Evolutionary conservation across 305 asterid species (phyloP), one percentile per base, ranked within the genome.

Genomic region (Nicotiana rustica): DNA sequence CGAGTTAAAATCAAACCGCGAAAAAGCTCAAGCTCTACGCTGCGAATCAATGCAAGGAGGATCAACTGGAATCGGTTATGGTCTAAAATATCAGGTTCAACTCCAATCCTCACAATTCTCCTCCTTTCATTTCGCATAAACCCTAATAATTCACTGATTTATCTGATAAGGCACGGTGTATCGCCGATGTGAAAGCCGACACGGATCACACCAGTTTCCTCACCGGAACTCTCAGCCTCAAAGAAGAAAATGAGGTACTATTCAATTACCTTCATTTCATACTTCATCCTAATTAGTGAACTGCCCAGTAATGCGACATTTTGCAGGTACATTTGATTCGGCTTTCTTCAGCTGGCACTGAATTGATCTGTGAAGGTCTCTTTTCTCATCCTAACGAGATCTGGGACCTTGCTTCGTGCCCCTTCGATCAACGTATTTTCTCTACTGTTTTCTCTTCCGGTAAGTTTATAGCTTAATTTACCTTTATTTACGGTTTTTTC

Each of bases 371-470:
- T 73, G 98, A 96, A 89, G 99, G 98, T 68, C 89, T 96, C 83
- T 96, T 96, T 85, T 92, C 98, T 79, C 98, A 96, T 82, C 98
- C 99, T 21, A 91, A 91, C 82, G 98, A 94, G 87, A 92, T 96
- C 44, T 94, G 99, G 99, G 98, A 94, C 90, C 97, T 96, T 73
- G 94, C 94, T 55, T 93, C 98, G 4, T 96, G 96, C 82, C 99
- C 99, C 21, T 96, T 91, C 65, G 98, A 94, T 91, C 99, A 91
- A 67, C 93, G 98, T 60, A 92, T 96, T 75, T 96, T 96, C 88
- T 96, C 99, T 35, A 96, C 98, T 3, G 98, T 94, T 21, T 94
- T 90, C 86, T 96, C 93, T 80, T 92, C 97, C 3, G 97, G 97
- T 95, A 89, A 87, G 77, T 36, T 38, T 14, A 66, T 36, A 6